phyloP scores from a whole-genome alignment of 257 asterid genomes.

The Salvia hispanica region DNA sequence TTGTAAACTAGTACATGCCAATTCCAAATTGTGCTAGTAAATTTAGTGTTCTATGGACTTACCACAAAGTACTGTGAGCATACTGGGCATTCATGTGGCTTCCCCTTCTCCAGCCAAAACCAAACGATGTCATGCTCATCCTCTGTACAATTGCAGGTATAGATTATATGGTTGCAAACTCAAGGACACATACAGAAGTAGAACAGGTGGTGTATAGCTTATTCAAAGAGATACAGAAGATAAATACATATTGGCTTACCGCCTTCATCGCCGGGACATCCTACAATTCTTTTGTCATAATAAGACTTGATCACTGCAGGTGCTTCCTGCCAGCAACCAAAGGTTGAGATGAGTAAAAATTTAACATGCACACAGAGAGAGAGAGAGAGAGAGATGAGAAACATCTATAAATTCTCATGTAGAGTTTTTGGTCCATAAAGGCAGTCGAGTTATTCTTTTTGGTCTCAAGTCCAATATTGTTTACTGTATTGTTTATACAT shows the following conservation, averaged over 20 bases:
- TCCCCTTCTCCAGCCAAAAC: conserved; percentile 98
- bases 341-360: conserved; percentile 8
- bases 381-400: background rate
- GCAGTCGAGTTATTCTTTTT: conserved; percentile 3
- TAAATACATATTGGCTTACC: conserved; percentile 53
- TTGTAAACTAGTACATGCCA: background rate
- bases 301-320: conserved; percentile 88
- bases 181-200: background rate
- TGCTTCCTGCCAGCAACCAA: conserved; percentile 64
- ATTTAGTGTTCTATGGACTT: conserved; percentile 36
- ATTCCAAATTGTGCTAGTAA: conserved; percentile 17
- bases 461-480: background rate
- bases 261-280: conserved; percentile 99
- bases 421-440: conserved; percentile 3
- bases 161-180: conserved; percentile 24
- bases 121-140: conserved; percentile 98
- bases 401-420: background rate
- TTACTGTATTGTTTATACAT: background rate
- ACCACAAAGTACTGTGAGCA: conserved; percentile 93
- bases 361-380: background rate
- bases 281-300: conserved; percentile 89
- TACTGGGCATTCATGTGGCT: conserved; percentile 95
- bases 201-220: background rate
- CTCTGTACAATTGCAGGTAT: conserved; percentile 52
- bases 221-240: background rate